Evolutionary conservation across 108 stramenopile genomes (phyloP).

Genomic region (Epithemia pelagica): DNA sequence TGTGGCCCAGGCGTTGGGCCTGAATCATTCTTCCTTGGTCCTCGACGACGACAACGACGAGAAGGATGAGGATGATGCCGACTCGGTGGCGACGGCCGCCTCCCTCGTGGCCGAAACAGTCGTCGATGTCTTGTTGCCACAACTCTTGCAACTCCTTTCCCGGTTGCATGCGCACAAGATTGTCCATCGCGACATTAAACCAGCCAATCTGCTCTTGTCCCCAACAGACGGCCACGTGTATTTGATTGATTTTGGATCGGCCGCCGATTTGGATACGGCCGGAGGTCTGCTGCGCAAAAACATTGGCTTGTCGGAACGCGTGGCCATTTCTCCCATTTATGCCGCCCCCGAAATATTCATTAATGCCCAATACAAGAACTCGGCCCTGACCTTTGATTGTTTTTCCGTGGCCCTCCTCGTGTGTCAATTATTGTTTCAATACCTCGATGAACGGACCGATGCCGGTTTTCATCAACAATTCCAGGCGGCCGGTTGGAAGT

Average conservation of each 20-base stretch:
- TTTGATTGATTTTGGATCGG: conserved; percentile 79
- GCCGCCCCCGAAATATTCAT: conserved; percentile 69
- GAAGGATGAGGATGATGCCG: conserved; percentile 12
- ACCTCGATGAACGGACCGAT: conserved; percentile 69
- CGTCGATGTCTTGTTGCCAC: conserved; percentile 32
- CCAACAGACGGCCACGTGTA: conserved; percentile 13
- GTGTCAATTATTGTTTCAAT: conserved; percentile 72
- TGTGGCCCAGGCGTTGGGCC: not conserved
- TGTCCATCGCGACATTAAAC: conserved; percentile 80
- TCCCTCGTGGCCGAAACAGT: conserved; percentile 41
- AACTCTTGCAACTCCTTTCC: conserved; percentile 39
- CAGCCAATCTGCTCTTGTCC: conserved; percentile 53
- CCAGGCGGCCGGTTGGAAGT: conserved; percentile 44
- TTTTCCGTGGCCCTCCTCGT: conserved; percentile 59
- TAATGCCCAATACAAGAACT: conserved; percentile 8
- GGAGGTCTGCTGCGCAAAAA: not conserved
- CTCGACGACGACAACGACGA: conserved; percentile 24
- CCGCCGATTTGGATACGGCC: conserved; percentile 46
- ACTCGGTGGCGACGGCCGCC: not conserved
- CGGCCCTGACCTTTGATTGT: conserved; percentile 54
- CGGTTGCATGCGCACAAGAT: conserved; percentile 43
- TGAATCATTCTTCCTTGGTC: not conserved
- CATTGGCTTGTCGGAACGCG: conserved; percentile 27
- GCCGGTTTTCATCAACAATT: conserved; percentile 63
- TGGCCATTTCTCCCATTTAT: conserved; percentile 71